A percentile compares a stretch with the other conserved stretches of the same genome.
Evolutionary conservation across 2,329 filamentous ascomycete species (phyloP).

Genomic region (Monilinia aucupariae): DNA sequence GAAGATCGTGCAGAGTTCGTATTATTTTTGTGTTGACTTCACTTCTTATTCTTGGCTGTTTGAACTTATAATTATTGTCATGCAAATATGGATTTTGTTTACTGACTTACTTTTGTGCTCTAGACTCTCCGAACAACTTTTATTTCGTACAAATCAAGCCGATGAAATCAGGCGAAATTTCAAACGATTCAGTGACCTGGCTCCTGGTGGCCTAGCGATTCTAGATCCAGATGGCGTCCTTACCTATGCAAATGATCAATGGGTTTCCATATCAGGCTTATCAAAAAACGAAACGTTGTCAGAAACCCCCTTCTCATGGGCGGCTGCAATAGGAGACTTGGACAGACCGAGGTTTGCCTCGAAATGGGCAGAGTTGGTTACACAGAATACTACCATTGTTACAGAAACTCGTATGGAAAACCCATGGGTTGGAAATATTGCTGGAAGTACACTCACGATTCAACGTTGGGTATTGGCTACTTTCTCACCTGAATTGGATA

Average conservation of each 20-base stretch:
- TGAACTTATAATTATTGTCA: not conserved
- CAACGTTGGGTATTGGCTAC: slow-evolving; percentile 78
- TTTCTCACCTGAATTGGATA: slow-evolving; percentile 66
- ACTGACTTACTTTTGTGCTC: not conserved
- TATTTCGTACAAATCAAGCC: slow-evolving; percentile 54
- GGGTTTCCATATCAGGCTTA: slow-evolving; percentile 17
- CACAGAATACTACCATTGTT: slow-evolving; percentile 4
- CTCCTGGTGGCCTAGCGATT: slow-evolving; percentile 49
- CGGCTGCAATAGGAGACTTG: slow-evolving; percentile 5
- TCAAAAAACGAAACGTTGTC: not conserved
- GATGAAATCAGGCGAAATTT: slow-evolving; percentile 68
- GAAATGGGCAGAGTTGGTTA: slow-evolving; percentile 17
- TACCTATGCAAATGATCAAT: slow-evolving; percentile 17
- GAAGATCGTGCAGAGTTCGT: slow-evolving; percentile 56
- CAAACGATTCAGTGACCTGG: slow-evolving; percentile 75
- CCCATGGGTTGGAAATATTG: slow-evolving; percentile 46
- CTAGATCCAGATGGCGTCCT: slow-evolving; percentile 17
- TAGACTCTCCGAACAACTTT: slow-evolving; percentile 68
- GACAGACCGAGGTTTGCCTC: slow-evolving; percentile 10
- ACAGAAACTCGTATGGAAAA: slow-evolving; percentile 15
- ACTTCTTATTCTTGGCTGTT: not conserved
- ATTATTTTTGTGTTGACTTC: not conserved
- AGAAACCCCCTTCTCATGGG: slow-evolving; percentile 4
- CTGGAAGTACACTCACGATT: slow-evolving; percentile 55
- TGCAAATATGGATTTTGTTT: not conserved